Conservation (phyloP, 78 protist species). For the Tieghemostelium lacteum region DNA sequence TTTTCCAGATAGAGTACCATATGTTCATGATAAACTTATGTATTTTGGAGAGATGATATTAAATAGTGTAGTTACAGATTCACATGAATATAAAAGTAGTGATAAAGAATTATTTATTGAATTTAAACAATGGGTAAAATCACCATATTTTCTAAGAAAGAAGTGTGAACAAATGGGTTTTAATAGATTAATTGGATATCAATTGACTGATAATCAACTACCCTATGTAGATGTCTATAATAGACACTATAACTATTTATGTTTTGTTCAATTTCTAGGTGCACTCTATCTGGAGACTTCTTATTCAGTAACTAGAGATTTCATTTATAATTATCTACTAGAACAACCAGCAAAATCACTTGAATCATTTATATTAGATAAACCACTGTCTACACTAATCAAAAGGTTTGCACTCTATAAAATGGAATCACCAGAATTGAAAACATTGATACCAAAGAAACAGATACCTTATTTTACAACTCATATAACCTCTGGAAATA, state of each 20-base stretch:
- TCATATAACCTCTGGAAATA: not conserved
- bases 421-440: constrained; percentile 49
- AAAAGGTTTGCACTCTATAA: constrained; percentile 29
- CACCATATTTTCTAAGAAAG: constrained; percentile 5
- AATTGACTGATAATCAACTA: not conserved
- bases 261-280: constrained; percentile 34
- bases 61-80: not conserved
- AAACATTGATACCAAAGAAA: not conserved
- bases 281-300: constrained; percentile 37
- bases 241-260: not conserved
- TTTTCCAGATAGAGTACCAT: too few relatives aligned
- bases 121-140: not conserved
- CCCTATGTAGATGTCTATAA: not conserved
- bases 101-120: not conserved
- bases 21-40: too few relatives aligned
- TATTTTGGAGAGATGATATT: not conserved
- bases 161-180: not conserved
- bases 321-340: constrained; percentile 9
- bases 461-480: constrained; percentile 8
- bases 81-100: not conserved
- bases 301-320: not conserved
- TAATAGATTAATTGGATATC: not conserved
- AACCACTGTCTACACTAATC: constrained; percentile 26
- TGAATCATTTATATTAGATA: constrained; percentile 9
- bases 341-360: not conserved